A percentile compares a stretch with the other conserved stretches of the same genome.
phyloP scores from a whole-genome alignment of 2,329 filamentous ascomycete genomes.

The Fulvia fulva region DNA sequence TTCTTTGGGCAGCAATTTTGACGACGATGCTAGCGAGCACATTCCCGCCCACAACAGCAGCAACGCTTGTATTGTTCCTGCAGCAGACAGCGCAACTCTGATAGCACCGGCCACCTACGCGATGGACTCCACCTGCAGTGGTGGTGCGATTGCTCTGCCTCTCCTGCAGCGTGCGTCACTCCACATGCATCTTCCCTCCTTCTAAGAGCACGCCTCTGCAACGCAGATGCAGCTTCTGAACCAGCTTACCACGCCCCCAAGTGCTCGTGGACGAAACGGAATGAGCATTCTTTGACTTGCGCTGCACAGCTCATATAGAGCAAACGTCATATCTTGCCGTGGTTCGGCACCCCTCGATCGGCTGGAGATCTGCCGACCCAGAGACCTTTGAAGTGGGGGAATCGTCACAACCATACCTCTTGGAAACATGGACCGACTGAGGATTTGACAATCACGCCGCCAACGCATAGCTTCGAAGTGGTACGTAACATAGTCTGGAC shows the following conservation, averaged over 20 bases:
- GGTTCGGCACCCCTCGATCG: background rate
- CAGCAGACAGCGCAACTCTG: slow-evolving; percentile 2
- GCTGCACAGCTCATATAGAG: background rate
- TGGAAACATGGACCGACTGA: background rate
- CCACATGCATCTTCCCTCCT: background rate
- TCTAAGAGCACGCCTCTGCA: background rate
- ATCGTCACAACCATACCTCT: background rate
- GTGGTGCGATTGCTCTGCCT: background rate
- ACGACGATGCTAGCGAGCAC: background rate
- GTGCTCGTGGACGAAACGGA: background rate
- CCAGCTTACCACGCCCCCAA: background rate
- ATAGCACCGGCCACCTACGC: background rate
- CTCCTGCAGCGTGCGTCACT: slow-evolving; percentile 4
- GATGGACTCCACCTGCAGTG: background rate
- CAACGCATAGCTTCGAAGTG: background rate
- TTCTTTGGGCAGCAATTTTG: background rate
- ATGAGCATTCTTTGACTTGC: background rate
- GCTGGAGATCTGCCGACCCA: background rate
- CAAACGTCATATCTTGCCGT: background rate
- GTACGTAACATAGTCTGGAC: background rate
- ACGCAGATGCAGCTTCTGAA: background rate
- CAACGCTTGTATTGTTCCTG: slow-evolving; percentile 3
- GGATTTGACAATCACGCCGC: background rate
- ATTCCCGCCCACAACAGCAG: background rate
- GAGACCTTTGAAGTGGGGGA: background rate